Base-by-base conservation (phyloP, 176 grass and related monocot genomes). In the Rhipidocladum racemiflorum region DNA sequence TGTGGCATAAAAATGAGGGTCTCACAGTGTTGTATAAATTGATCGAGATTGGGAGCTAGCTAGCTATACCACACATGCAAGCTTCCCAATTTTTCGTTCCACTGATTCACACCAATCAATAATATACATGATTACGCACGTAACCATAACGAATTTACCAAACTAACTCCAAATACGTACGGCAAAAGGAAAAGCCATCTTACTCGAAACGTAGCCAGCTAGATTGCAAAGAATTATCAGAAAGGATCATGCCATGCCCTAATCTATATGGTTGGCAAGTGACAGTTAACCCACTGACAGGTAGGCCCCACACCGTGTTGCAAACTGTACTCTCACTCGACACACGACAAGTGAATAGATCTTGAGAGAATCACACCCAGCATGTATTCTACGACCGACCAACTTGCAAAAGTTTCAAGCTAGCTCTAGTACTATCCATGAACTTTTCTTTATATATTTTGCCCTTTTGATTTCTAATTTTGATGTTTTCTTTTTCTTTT, bases 381-480 rank as follows among this genome's bases (percentile, higher is more conserved):
- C 63, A 49, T 63, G 50, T 70, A 81, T 35, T 44, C 76, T 81
- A 74, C 32, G 9, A 72, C 27, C 49, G 65, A 85, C 77, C 70
- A 76, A 70, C 82, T 53, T 61, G 81, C 42, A 85, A 85, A 88
- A 89, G 87, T 85, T 85, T 42, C 69, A 85, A 85, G 82, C 70
- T 85, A 81, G 53, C 85, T 66, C 70, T 51, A 34, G 15, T 39
- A 79, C 73, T 7, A 80, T 11, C 29, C 25, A 76, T 34, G 43
- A 5, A 6, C 20, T 35, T 53, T 61, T 24, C 0, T 61, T n/a
- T 29, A 29, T 6, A 7, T 53, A 6, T 23, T 20, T 39, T 24
- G 59, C 4, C 16, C 8, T 48, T 55, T 72, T 43, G 3, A 62
- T 71, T 83, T 50, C 32, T 75, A 75, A 17, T 75, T 86, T 74